Evolutionary conservation across 1,139 yeast genomes (phyloP), one percentile per base, ranked within the genome.

Genomic region (Pneumocystis carinii): DNA sequence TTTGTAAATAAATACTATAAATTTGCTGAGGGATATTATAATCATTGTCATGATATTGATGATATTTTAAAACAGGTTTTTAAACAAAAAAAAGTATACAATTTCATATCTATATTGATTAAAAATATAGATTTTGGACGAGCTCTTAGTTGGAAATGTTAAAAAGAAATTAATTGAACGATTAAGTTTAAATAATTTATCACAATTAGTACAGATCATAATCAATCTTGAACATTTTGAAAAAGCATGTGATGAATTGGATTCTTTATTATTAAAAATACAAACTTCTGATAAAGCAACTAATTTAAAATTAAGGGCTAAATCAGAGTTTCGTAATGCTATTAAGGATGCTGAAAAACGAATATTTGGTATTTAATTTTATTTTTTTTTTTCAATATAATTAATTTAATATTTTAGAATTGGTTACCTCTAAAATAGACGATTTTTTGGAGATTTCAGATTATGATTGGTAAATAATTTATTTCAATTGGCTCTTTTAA

Each of bases 191-290:
- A 83, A 85, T 37, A 86, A 90, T 66, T 87, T 95, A 72, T 98
- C 92, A 73, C 90, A 90, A 68, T 82, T 90, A 59, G 87, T 96
- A 0, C 97, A 92, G 74, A 88, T 89, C 68, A 79, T 87, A 68
- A 85, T 94, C 65, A 90, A 92, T 72, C 77, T 90, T 70, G 97
- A 92, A 70, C 89, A 88, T 73, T 90, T 90, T 72, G 79, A 86
- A 60, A 75, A 75, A 59, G 83, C 84, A 35, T 76, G 84, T 0
- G 70, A 71, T 48, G 81, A 80, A 65, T 73, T 80, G 58, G 76
- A 80, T 57, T 69, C 69, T 35, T 68, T 72, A 41, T 72, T 69
- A 57, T 67, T 65, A 76, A 77, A 73, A 74, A 73, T 64, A 81
- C 86, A 66, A 78, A 83, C 64, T 77, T 79, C 66, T 85, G 83